Evolutionary conservation across 306 rosid genomes (phyloP).

Genomic region (Acmispon strigosus): DNA sequence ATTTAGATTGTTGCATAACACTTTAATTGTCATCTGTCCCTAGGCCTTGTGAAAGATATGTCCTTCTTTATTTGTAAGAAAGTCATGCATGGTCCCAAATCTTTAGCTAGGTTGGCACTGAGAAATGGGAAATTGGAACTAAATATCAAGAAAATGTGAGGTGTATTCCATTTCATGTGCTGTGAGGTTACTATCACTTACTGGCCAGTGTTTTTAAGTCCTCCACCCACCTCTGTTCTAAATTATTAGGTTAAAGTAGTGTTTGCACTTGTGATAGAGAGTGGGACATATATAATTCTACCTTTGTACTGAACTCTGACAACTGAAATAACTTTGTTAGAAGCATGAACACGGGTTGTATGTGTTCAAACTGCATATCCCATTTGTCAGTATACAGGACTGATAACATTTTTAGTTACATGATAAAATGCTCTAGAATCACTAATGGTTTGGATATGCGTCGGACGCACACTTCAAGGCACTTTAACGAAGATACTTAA

Average conservation of each 20-base stretch:
- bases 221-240: conserved; percentile 37
- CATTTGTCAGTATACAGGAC: neutral
- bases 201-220: conserved; percentile 30
- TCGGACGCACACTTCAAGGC: too few relatives aligned
- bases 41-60: conserved; percentile 1
- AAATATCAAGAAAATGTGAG: conserved; percentile 35
- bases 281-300: neutral
- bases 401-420: neutral
- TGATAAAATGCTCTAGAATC: too few relatives aligned
- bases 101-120: conserved; percentile 14
- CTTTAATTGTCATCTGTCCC: neutral
- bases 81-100: conserved; percentile 29
- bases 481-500: too few relatives aligned
- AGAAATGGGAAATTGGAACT: conserved; percentile 1
- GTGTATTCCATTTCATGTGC: conserved; percentile 24
- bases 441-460: too few relatives aligned
- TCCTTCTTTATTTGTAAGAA: conserved; percentile 16
- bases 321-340: neutral
- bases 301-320: neutral
- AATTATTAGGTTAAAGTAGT: conserved; percentile 3
- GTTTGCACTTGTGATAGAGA: conserved; percentile 3
- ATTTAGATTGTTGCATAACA: neutral
- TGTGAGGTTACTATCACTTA: conserved; percentile 25
- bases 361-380: conserved; percentile 7
- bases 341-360: conserved; percentile 12